A percentile compares a stretch with the other conserved stretches of the same genome.
Evolutionary conservation across 768 basidiomycete genomes (phyloP).

Genomic region (Guyanaporus albipodus): DNA sequence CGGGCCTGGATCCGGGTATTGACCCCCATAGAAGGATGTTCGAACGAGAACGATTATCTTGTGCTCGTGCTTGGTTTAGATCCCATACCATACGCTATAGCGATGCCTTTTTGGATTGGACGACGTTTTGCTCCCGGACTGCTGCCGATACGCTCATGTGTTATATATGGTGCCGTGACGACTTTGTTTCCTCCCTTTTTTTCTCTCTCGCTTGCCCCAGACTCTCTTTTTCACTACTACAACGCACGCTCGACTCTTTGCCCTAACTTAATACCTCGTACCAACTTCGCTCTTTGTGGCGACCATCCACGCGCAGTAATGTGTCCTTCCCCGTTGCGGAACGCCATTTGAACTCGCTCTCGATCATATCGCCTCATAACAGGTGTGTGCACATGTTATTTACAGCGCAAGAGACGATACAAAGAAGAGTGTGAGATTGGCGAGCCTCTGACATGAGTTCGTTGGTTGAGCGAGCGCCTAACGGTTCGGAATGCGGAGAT

Average conservation of each 20-base stretch:
- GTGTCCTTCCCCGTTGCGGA: too few species aligned
- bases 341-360: too few species aligned
- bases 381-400: too few species aligned
- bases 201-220: constrained; percentile 10
- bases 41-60: constrained; percentile 2
- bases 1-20: constrained; percentile 9
- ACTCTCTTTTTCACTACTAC: constrained; percentile 1
- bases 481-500: too few species aligned
- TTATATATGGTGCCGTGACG: constrained; percentile 12
- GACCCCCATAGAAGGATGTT: constrained; percentile 5
- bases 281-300: too few species aligned
- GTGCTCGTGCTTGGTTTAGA: constrained; percentile 1
- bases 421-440: too few species aligned
- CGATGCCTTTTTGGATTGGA: constrained; percentile 12
- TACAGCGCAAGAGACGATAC: too few species aligned
- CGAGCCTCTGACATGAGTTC: too few species aligned
- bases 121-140: constrained; percentile 1
- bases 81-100: constrained; percentile 1
- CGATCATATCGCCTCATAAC: too few species aligned
- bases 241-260: neutral
- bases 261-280: constrained; percentile 2
- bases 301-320: too few species aligned
- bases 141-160: too few species aligned
- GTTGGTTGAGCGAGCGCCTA: too few species aligned
- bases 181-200: neutral